phyloP scores from a whole-genome alignment of 768 basidiomycete genomes.

The Pisolithus sp. region DNA sequence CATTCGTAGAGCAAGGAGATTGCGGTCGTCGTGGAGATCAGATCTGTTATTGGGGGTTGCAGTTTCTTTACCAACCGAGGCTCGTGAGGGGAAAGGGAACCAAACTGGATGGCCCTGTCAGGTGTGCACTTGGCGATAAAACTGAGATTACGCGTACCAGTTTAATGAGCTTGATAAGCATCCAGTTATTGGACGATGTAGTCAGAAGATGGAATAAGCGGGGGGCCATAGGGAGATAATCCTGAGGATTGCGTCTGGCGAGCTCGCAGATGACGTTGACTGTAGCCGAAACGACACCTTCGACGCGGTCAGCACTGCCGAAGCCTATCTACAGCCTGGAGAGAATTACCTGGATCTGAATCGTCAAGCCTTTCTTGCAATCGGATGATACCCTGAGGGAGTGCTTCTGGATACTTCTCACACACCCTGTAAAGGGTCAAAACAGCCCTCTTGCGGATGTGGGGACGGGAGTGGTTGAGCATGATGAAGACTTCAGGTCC shows the following conservation, averaged over 20 bases:
- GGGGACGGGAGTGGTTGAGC: slow-evolving; percentile 83
- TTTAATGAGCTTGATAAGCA: slow-evolving; percentile 98
- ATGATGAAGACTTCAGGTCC: slow-evolving; percentile 78
- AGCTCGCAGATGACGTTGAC: slow-evolving; percentile 94
- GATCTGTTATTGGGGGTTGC: slow-evolving; percentile 86
- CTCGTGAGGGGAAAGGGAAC: slow-evolving; percentile 85
- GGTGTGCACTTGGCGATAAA: neutral
- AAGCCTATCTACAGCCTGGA: neutral
- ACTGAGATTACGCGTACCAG: slow-evolving; percentile 46
- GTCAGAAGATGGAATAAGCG: slow-evolving; percentile 90
- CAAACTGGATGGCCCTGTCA: slow-evolving; percentile 56
- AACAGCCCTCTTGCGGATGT: slow-evolving; percentile 87
- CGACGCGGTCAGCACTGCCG: neutral
- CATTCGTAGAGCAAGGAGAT: slow-evolving; percentile 97
- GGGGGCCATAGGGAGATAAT: slow-evolving; percentile 84
- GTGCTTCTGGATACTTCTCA: slow-evolving; percentile 75
- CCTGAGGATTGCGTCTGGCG: slow-evolving; percentile 68
- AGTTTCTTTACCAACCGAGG: slow-evolving; percentile 92
- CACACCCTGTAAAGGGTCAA: slow-evolving; percentile 77
- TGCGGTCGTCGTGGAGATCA: slow-evolving; percentile 92
- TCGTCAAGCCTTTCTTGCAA: slow-evolving; percentile 80
- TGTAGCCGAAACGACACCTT: slow-evolving; percentile 90
- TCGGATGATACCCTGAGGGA: slow-evolving; percentile 56
- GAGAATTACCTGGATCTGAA: slow-evolving; percentile 51
- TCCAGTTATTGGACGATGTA: slow-evolving; percentile 97